Evolutionary conservation across 495 filamentous ascomycete species (phyloP).

Genomic region (Hypoxylon crocopeplum): DNA sequence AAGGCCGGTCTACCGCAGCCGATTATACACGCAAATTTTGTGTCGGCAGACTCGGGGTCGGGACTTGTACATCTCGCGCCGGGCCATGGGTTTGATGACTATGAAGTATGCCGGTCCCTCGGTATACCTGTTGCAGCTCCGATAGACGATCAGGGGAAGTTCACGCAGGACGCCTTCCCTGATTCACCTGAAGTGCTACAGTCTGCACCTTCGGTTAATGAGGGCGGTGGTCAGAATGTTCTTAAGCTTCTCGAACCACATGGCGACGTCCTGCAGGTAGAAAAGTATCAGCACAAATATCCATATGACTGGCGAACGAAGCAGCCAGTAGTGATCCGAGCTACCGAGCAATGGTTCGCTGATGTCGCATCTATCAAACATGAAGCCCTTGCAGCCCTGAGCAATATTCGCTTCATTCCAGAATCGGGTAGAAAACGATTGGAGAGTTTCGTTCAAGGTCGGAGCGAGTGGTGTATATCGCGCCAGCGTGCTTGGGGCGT

Average conservation of each 20-base stretch:
- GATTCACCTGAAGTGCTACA: conserved; percentile 63
- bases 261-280: conserved; percentile 66
- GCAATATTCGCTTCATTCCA: conserved; percentile 80
- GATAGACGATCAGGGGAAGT: conserved; percentile 79
- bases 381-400: conserved; percentile 69
- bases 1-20: conserved; percentile 61
- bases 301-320: conserved; percentile 98
- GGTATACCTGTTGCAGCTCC: conserved; percentile 78
- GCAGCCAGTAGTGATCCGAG: conserved; percentile 84
- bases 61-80: conserved; percentile 94
- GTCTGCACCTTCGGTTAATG: conserved; percentile 49
- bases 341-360: conserved; percentile 97
- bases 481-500: conserved; percentile 96
- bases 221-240: conserved; percentile 71
- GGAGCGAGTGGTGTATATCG: conserved; percentile 99
- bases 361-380: conserved; percentile 83
- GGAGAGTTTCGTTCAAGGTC: conserved; percentile 80
- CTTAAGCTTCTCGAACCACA: conserved; percentile 62
- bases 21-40: conserved; percentile 83
- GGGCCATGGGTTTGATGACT: conserved; percentile 97
- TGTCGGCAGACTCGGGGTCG: conserved; percentile 83
- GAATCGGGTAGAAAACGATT: conserved; percentile 72
- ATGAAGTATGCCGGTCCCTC: conserved; percentile 72
- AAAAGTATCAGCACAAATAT: conserved; percentile 86
- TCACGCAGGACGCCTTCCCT: conserved; percentile 77